Conservation (phyloP, 2,329 filamentous ascomycete genomes). For the Stemphylium lycopersici region DNA sequence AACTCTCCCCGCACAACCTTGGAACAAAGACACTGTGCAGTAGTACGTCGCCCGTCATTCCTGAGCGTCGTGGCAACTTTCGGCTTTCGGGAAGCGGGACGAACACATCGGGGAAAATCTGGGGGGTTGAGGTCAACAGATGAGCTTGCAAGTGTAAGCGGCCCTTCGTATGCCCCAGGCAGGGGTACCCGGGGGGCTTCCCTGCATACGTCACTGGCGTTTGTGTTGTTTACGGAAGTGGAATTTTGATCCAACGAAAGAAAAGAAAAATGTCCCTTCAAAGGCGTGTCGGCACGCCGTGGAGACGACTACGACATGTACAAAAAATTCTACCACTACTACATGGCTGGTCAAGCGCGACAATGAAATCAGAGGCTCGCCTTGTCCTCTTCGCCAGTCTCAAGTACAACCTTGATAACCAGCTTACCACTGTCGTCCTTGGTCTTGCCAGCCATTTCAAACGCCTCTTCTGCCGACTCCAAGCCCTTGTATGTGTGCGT, state of each 20-base stretch:
- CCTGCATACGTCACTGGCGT: conserved; percentile 4
- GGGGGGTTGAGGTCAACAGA: neutral
- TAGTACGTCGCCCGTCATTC: neutral
- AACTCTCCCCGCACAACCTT: conserved; percentile 3
- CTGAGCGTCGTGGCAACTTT: neutral
- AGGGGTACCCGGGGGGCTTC: neutral
- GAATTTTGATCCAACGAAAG: neutral
- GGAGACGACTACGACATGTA: neutral
- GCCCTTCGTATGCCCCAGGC: neutral
- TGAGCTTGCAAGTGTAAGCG: neutral
- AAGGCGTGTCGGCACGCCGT: neutral
- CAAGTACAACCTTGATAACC: conserved; percentile 72
- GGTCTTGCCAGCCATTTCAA: conserved; percentile 72
- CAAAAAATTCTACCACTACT: neutral
- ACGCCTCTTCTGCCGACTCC: conserved; percentile 66
- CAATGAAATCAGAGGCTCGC: conserved; percentile 18
- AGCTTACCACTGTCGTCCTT: conserved; percentile 70
- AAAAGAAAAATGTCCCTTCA: neutral
- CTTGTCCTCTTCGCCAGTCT: conserved; percentile 47
- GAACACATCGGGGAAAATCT: neutral
- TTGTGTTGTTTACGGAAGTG: neutral
- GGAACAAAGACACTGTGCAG: neutral
- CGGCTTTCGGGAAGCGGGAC: neutral
- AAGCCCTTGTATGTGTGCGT: conserved; percentile 74
- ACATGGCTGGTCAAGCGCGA: too few relatives aligned